phyloP scores from a whole-genome alignment of 768 basidiomycete species.

The Tricholoma sp. region DNA sequence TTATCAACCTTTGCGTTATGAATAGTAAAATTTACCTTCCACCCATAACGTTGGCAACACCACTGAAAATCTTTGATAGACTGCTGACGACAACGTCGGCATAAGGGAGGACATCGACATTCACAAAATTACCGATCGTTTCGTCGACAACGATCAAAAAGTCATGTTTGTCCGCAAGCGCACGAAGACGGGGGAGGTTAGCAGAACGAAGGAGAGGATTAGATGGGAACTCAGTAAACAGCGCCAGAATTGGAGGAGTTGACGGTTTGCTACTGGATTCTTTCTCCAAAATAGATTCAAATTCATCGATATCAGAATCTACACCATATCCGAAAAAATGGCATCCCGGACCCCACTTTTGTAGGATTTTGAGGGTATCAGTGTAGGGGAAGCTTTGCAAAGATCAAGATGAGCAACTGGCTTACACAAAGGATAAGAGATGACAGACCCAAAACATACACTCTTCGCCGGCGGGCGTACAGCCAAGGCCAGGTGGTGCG shows the following conservation, averaged over 20 bases:
- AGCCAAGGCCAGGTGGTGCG: conserved; percentile 65
- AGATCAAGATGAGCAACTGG: background rate
- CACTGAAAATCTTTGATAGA: conserved; percentile 92
- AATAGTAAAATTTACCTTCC: conserved; percentile 62
- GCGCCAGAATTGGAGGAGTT: conserved; percentile 62
- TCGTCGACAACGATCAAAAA: conserved; percentile 92
- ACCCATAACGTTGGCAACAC: conserved; percentile 94
- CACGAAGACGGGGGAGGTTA: conserved; percentile 66
- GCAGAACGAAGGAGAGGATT: conserved; percentile 91
- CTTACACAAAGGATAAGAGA: background rate
- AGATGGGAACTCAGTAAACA: conserved; percentile 94
- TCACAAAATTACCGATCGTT: conserved; percentile 91
- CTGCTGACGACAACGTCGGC: conserved; percentile 91
- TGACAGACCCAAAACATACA: conserved; percentile 85
- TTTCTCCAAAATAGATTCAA: conserved; percentile 57
- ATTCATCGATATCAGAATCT: conserved; percentile 66
- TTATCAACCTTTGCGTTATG: background rate
- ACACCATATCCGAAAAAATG: conserved; percentile 83
- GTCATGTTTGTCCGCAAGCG: conserved; percentile 80
- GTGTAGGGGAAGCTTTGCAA: conserved; percentile 81
- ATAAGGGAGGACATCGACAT: conserved; percentile 82
- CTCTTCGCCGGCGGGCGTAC: conserved; percentile 65
- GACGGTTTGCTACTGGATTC: conserved; percentile 34
- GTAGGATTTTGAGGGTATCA: conserved; percentile 88
- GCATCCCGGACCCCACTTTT: conserved; percentile 96